Conservation (phyloP, 331 rosid genomes). For the Spiraea crenata region DNA sequence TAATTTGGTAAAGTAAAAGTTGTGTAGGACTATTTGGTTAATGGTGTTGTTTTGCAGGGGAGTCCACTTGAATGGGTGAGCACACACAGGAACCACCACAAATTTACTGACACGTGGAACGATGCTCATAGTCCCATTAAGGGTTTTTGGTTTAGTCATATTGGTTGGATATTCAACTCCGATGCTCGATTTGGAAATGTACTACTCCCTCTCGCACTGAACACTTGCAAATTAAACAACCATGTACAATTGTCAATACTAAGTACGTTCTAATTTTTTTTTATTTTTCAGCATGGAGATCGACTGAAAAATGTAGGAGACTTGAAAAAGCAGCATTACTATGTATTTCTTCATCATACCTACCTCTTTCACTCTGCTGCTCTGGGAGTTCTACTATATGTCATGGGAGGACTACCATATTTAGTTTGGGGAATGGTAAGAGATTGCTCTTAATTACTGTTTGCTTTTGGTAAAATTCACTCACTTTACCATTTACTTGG, state of each 20-base stretch:
- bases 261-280: too few species aligned
- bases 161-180: conserved; percentile 68
- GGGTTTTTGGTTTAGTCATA: conserved; percentile 88
- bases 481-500: too few species aligned
- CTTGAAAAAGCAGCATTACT: conserved; percentile 63
- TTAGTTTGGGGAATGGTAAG: too few species aligned
- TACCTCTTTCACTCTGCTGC: conserved; percentile 42
- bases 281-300: conserved; percentile 58
- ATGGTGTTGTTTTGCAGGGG: conserved; percentile 39
- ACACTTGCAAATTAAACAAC: too few species aligned
- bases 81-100: conserved; percentile 86
- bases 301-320: conserved; percentile 58
- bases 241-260: neutral
- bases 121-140: conserved; percentile 61
- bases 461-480: too few species aligned
- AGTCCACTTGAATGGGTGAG: conserved; percentile 90
- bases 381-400: too few species aligned
- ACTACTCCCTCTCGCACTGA: neutral
- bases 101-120: conserved; percentile 33
- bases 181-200: conserved; percentile 44
- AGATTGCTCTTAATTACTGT: too few species aligned
- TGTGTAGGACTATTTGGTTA: too few species aligned
- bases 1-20: too few species aligned
- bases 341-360: conserved; percentile 55
- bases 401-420: too few species aligned